Conservation (phyloP, 345 rosid genomes). For the Gossypium mustelinum region DNA sequence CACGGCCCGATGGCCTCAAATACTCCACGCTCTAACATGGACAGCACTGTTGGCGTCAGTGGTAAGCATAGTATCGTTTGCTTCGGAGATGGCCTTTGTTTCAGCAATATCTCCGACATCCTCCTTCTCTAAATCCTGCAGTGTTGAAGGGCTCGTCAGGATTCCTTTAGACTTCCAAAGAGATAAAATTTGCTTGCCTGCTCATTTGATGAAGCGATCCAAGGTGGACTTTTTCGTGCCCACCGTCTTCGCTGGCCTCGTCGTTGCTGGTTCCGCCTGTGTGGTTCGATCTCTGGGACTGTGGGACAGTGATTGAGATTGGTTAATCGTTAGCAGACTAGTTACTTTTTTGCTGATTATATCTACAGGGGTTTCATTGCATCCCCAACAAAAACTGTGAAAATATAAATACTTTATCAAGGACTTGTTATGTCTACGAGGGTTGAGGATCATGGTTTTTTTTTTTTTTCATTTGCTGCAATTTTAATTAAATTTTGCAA, state of each 20-base stretch:
- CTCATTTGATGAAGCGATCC: constrained; percentile 30
- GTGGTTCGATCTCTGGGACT: constrained; percentile 31
- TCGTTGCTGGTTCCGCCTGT: constrained; percentile 34
- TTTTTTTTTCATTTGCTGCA: background rate
- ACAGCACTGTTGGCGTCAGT: constrained; percentile 26
- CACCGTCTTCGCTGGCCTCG: constrained; percentile 29
- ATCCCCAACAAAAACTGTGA: background rate
- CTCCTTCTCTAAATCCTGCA: constrained; percentile 22
- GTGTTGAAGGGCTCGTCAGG: constrained; percentile 20
- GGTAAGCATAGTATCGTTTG: constrained; percentile 27
- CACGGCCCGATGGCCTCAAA: constrained; percentile 3
- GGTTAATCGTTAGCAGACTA: background rate
- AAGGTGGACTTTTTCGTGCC: constrained; percentile 38
- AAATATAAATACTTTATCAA: background rate
- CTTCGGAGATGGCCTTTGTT: constrained; percentile 37
- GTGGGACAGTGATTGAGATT: constrained; percentile 16
- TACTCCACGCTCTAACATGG: constrained; percentile 27
- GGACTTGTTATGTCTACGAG: background rate
- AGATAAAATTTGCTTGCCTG: constrained; percentile 30
- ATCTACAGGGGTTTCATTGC: background rate
- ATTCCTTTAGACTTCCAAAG: constrained; percentile 34
- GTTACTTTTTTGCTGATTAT: background rate
- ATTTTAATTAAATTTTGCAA: background rate
- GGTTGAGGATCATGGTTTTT: background rate
- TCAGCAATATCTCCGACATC: constrained; percentile 29